A percentile compares a stretch with the other conserved stretches of the same genome.
Evolutionary conservation across 2,329 filamentous ascomycete genomes (phyloP).

Genomic region (Arthrobotrys sinensis): DNA sequence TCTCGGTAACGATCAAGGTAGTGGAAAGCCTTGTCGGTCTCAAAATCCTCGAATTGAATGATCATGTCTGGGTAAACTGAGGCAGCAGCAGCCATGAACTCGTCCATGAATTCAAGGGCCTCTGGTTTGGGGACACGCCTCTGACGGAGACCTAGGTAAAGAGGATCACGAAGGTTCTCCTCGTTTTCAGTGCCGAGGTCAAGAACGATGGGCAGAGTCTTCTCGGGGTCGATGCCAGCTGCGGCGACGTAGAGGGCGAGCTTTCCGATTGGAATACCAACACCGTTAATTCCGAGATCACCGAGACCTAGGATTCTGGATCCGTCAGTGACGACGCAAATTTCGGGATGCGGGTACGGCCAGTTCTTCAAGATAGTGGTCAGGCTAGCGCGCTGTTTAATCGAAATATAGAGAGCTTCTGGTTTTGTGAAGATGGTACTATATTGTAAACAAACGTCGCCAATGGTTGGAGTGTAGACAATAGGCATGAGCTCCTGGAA

Average conservation of each 20-base stretch:
- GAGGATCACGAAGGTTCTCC: conserved; percentile 76
- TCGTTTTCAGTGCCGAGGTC: conserved; percentile 78
- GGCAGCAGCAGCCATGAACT: conserved; percentile 92
- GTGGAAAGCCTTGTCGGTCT: conserved; percentile 85
- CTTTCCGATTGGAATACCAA: conserved; percentile 98
- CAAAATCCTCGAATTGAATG: conserved; percentile 98
- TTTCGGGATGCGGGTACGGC: conserved; percentile 90
- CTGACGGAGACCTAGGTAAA: conserved; percentile 91
- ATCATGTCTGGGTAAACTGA: conserved; percentile 79
- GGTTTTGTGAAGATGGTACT: conserved; percentile 95
- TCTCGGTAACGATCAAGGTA: conserved; percentile 91
- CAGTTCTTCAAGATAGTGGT: conserved; percentile 91
- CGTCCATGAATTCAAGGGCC: conserved; percentile 93
- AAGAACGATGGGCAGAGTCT: conserved; percentile 80
- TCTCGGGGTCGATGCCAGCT: conserved; percentile 91
- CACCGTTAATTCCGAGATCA: conserved; percentile 95
- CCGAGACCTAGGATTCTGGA: conserved; percentile 93
- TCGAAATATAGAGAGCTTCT: conserved; percentile 96
- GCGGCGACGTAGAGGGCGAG: conserved; percentile 94
- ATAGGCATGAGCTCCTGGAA: conserved; percentile 83
- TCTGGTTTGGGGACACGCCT: conserved; percentile 83
- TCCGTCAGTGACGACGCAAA: conserved; percentile 98
- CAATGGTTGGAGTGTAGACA: conserved; percentile 91
- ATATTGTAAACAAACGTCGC: conserved; percentile 96
- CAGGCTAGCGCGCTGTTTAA: conserved; percentile 92